Base-by-base conservation (phyloP, 2,329 filamentous ascomycete species). In the Pseudocercospora fuligena region DNA sequence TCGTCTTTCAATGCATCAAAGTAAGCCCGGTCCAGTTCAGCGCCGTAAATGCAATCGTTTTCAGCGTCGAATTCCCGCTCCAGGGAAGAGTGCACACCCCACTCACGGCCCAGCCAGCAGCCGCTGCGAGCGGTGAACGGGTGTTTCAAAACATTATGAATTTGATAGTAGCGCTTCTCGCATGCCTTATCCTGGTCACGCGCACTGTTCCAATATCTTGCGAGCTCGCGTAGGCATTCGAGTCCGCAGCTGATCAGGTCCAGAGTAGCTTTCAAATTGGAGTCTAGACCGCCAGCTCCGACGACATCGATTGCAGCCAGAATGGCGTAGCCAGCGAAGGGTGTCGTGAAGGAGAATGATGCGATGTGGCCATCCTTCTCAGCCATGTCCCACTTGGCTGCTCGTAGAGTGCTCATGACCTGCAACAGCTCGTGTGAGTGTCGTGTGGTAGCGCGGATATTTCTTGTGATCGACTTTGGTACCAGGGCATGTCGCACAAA, bases 291-390 rank as follows among this genome's bases (percentile, higher is more conserved):
- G 5, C 85, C 86, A 0, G 89, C 86, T 12, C 87, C 87, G 63
- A 92, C 81, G 1, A 91, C 86, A 71, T 93, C 90, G 36, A 90
- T 82, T 0, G 90, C 89, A 57, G 88, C 84, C 36, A 89, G 80
- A 25, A 90, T 84, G 5, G 86, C 84, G 69, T 87, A 87, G n/a
- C 86, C 87, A 19, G 87, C 81, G 68, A 89, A 88, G 0, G 89
- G 88, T 9, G 70, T 73, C 1, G 72, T 71, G 51, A 73, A 70
- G 8, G 64, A 70, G n/a, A 84, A 86, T 0, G 87, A 84, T 47
- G 86, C 83, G 5, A 78, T 70, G 64, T 77, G 75, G 31, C 63
- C 68, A 9, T 69, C 63, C 43, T 66, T 64, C 14, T 65, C 68
- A 1, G 68, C 61, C 51, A 69, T 59, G 36, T 73, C 69, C 71